Base-by-base conservation (phyloP, 1,284 basidiomycete species). In the Hypsizygus ulmarius region DNA sequence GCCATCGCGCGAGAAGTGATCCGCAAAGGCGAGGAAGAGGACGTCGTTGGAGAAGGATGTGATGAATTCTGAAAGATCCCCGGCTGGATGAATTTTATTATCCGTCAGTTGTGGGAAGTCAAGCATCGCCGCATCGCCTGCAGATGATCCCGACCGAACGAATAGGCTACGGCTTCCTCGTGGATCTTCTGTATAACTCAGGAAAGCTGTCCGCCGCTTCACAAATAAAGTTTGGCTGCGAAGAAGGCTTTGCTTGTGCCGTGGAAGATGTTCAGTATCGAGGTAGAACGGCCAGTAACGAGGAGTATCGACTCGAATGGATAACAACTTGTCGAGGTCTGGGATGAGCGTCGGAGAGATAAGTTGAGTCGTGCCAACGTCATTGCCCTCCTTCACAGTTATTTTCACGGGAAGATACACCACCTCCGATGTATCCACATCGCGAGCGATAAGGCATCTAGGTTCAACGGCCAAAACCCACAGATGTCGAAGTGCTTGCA, bases 391-490 rank as follows among this genome's bases (percentile, higher is more conserved):
- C 52, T 73, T 78, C 51, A 88, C 75, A 39, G 83, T 85, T 55
- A 96, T 81, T 65, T 93, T 95, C 62, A 97, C 78, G 0, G 94
- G 95, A 0, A 97, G 77, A 64, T 93, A 95, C 11, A 95, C 90
- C 0, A 92, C 83, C 62, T 96, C 90, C 11, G 81, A 79, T 1
- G 90, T 92, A 58, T 96, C 93, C 28, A 96, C 89, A 59, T 97
- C 94, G 30, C 90, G 81, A 0, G 93, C 91, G 30, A 95, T 81
- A 9, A 99, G 74, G 63, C 95, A 95, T 38, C 97, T 74, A 2
- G 97, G 95, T 60, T 99, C 95, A 11, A 91, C 87, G 0, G 97
- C 97, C 30, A 99, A 74, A 2, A 90, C 90, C 97, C 97, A 99
- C 21, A 99, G 70, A 66, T 99, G 96, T 3, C 97, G 82, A 53